Base-by-base conservation (phyloP, 805 yeast genomes). In the Jamesozyma lodderae region DNA sequence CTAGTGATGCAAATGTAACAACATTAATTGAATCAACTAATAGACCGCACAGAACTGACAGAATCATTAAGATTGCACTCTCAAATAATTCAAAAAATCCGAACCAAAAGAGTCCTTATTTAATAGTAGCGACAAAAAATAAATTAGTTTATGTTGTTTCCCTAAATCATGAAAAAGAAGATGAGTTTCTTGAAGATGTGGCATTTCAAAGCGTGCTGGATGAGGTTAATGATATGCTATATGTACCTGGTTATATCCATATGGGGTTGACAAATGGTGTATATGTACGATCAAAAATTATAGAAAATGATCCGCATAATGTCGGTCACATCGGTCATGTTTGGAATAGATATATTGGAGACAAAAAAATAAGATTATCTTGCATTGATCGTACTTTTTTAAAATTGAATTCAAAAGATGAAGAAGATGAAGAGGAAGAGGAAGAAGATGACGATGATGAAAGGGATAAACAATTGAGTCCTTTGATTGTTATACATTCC, bases 201-300 rank as follows among this genome's bases (percentile, higher is more conserved):
- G 67, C 82, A 1, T 66, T 79, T 15, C 94, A 86, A 56, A 79
- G 77, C 1, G 56, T 88, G 17, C 69, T 79, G 28, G 72, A 86
- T 6, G 59, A 69, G 1, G 68, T 73, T 5, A 55, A 68, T 34
- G 48, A 63, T 11, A 35, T 72, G 14, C 48, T 61, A 41, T 42
- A 58, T 6, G 43, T 50, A 7, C 26, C 39, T 7, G 31, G 31
- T 17, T 17, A 7, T 10, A 68, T 83, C 9, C 94, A 87, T 57
- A 71, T 86, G 35, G 96, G 96, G 1, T 68, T 87, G 67, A 70
- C 63, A n/a, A 84, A 78, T 56, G 97, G 97, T 16, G 75, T 88
- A 1, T 85, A 81, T 60, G 77, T 79, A 2, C 64, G 79, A 14
- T 72, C 85, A 0, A 60, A 64, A 5, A 25, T 44, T 28, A 24